Evolutionary conservation across 176 grass and related monocot genomes (phyloP).

Genomic region (Canna indica): DNA sequence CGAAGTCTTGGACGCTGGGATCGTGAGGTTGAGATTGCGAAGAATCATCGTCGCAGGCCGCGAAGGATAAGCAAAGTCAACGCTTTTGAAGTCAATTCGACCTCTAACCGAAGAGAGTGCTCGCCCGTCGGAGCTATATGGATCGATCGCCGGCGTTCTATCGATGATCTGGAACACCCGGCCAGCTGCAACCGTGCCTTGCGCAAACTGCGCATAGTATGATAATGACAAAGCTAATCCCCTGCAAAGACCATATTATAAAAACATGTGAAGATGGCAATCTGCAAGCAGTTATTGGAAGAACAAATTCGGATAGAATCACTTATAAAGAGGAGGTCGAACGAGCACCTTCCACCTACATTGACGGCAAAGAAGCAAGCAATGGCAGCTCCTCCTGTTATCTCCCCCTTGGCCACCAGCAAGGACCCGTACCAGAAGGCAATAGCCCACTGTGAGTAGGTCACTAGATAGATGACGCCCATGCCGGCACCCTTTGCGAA

Average conservation of each 20-base stretch:
- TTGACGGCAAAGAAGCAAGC: slow-evolving; percentile 69
- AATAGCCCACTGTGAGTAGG: slow-evolving; percentile 62
- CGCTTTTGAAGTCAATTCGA: slow-evolving; percentile 41
- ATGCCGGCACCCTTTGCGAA: slow-evolving; percentile 68
- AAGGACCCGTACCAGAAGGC: slow-evolving; percentile 49
- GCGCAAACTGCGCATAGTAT: slow-evolving; percentile 40
- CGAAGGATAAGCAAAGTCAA: slow-evolving; percentile 54
- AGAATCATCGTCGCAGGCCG: slow-evolving; percentile 36
- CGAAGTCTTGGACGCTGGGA: slow-evolving; percentile 30
- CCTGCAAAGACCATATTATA: slow-evolving; percentile 13
- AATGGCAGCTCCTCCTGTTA: slow-evolving; percentile 47
- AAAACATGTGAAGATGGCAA: too few species aligned
- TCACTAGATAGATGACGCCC: slow-evolving; percentile 53
- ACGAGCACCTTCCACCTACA: slow-evolving; percentile 39
- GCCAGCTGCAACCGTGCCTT: slow-evolving; percentile 37
- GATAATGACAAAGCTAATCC: slow-evolving; percentile 45
- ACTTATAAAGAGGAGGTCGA: neutral
- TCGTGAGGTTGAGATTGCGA: slow-evolving; percentile 31
- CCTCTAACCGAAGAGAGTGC: slow-evolving; percentile 16
- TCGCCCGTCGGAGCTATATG: slow-evolving; percentile 16
- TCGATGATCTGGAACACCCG: slow-evolving; percentile 55
- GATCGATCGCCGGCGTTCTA: slow-evolving; percentile 39
- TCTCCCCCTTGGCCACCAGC: slow-evolving; percentile 31
- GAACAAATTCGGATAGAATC: neutral
- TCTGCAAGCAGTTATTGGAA: too few species aligned